Base-by-base conservation (phyloP, 169 alveolate species). In the Plasmodium vivax region DNA sequence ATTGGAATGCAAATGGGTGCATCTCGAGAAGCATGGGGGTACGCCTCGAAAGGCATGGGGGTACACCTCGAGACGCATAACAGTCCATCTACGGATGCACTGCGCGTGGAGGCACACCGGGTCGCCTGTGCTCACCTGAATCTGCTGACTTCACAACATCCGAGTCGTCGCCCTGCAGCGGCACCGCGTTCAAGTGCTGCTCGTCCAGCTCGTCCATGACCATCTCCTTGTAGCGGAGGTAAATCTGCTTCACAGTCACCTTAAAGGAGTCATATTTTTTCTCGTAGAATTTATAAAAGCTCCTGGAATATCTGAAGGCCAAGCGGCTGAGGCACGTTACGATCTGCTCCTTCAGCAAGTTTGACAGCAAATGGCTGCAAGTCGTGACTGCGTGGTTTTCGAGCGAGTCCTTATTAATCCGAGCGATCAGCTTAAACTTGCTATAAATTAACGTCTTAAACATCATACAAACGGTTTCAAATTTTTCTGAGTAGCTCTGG, bases 401-500 rank as follows among this genome's bases (percentile, higher is more conserved):
- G 36, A 93, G 56, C 12, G 94, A 85, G 41, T 85, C 94, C 36
- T 56, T 80, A 68, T 87, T 84, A 34, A 74, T 47, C 3, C 84
- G 77, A 14, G 85, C 75, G 27, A 97, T 97, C 96, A 98, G 98
- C 58, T 98, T 99, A 79, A 97, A 97, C 38, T 98, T 98, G 27
- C 98, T 96, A 80, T 98, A 97, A 85, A 98, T 97, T 38, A 99
- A 97, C 93, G 99, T 99, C 93, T 98, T 98, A 85, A 98, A 98
- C 99, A 99, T 99, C 80, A 98, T 96, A 73, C 99, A 95, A 27
- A 99, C 93, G 10, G 98, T 96, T 92, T 99, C 99, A 83, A 99
- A 98, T 95, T 99, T 99, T 58, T 98, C 99, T 47, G 96, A 92
- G 95, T 98, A 97, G 75, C 96, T 97, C 68, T 97, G 95, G 32